These are phyloP conservation scores for Aureobasidium sp. DNA, from an alignment of 2,329 filamentous ascomycete species.

Conservation along the genomic window DNA sequence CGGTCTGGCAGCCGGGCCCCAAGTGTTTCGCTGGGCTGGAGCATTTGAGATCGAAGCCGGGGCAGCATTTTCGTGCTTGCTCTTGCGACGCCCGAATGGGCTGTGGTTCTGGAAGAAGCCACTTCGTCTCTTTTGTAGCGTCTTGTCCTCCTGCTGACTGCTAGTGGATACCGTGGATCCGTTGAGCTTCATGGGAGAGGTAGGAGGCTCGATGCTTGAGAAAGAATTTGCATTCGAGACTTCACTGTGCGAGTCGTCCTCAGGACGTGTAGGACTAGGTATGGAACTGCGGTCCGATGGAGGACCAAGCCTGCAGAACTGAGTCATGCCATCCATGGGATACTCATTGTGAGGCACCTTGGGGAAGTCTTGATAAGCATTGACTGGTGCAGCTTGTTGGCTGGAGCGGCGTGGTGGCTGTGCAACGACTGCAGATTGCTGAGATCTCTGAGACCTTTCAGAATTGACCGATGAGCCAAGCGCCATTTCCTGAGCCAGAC, in stretches of 20 bases:
- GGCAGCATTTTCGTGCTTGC: slow-evolving; percentile 66
- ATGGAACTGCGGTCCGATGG: slow-evolving; percentile 63
- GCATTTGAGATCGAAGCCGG: slow-evolving; percentile 31
- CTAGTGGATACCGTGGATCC: slow-evolving; percentile 32
- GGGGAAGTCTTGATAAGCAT: slow-evolving; percentile 57
- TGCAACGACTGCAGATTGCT: slow-evolving; percentile 9
- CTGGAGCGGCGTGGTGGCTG: slow-evolving; percentile 15
- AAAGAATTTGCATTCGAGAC: slow-evolving; percentile 83
- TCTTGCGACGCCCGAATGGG: slow-evolving; percentile 80
- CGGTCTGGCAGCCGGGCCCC: slow-evolving; percentile 31
- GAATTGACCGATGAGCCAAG: slow-evolving; percentile 17
- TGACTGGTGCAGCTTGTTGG: slow-evolving; percentile 21
- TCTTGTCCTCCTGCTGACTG: slow-evolving; percentile 49
- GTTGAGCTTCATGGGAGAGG: slow-evolving; percentile 63
- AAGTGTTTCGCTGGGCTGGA: slow-evolving; percentile 45
- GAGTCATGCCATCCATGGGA: slow-evolving; percentile 92
- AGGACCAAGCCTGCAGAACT: slow-evolving; percentile 77
- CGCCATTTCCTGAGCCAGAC: slow-evolving; percentile 58
- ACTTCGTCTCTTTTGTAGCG: slow-evolving; percentile 63
- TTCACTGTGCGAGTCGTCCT: slow-evolving; percentile 76
- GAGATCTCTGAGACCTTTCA: slow-evolving; percentile 14
- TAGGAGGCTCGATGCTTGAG: slow-evolving; percentile 74
- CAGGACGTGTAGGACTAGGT: slow-evolving; percentile 63
- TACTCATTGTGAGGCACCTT: slow-evolving; percentile 86
- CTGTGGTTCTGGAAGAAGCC: slow-evolving; percentile 91